Conservation (phyloP, 306 rosid species). For the Sicyos baderoa region DNA sequence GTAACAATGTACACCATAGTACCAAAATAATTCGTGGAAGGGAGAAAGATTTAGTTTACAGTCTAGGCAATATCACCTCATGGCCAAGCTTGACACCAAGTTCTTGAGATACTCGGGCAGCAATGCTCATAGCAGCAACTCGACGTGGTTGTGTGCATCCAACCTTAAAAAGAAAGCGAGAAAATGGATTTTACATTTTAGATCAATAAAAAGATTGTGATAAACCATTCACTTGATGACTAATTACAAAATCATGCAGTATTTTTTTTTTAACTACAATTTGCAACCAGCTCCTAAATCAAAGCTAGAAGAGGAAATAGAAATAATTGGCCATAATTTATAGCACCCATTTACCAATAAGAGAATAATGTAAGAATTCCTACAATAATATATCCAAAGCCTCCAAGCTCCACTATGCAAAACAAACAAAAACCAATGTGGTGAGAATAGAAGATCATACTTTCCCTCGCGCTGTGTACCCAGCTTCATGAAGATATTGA, state of each 20-base stretch:
- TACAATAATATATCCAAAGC: background rate
- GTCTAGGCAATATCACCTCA: slow-evolving; percentile 45
- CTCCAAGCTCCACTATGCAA: background rate
- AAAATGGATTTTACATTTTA: slow-evolving; percentile 10
- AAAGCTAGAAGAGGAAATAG: slow-evolving; percentile 7
- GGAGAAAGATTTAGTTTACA: background rate
- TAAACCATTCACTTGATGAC: background rate
- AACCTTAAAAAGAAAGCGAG: slow-evolving; percentile 39
- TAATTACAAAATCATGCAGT: slow-evolving; percentile 2
- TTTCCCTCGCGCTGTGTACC: slow-evolving; percentile 87
- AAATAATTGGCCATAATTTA: slow-evolving; percentile 6
- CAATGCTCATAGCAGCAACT: slow-evolving; percentile 98
- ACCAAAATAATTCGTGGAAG: slow-evolving; percentile 9
- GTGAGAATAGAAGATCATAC: slow-evolving; percentile 29
- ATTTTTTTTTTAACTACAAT: slow-evolving; percentile 4
- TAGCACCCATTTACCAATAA: background rate
- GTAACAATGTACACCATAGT: background rate
- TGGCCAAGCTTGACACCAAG: slow-evolving; percentile 93
- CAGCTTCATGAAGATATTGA: slow-evolving; percentile 95
- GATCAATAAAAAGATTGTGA: background rate
- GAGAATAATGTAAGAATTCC: slow-evolving; percentile 8
- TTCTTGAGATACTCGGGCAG: slow-evolving; percentile 98
- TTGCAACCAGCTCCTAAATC: background rate
- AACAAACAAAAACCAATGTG: background rate
- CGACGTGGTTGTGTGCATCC: slow-evolving; percentile 97